Conservation (phyloP, 129 eudicot genomes). For the Scalesia atractyloides region DNA sequence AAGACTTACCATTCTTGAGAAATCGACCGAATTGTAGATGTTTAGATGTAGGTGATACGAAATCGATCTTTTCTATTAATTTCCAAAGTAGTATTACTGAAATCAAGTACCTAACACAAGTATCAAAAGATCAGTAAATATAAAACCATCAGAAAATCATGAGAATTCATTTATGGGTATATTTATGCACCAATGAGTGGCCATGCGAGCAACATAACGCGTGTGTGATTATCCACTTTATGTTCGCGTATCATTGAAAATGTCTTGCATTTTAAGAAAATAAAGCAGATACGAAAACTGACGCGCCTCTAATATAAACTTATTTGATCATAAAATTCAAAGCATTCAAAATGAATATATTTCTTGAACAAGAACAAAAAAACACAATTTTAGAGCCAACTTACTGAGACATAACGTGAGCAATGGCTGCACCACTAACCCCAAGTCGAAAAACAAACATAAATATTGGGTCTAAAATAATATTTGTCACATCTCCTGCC, state of each 20-base stretch:
- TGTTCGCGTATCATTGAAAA: neutral
- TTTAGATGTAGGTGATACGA: constrained; percentile 53
- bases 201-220: too few species aligned
- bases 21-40: constrained; percentile 53
- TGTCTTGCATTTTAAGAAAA: too few species aligned
- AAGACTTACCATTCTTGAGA: constrained; percentile 56
- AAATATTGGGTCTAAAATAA: constrained; percentile 69
- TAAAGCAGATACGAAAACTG: too few species aligned
- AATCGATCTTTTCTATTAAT: constrained; percentile 43
- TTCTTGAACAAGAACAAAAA: neutral
- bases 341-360: neutral
- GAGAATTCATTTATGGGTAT: too few species aligned
- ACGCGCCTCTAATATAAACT: neutral
- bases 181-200: too few species aligned
- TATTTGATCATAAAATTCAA: neutral
- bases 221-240: too few species aligned
- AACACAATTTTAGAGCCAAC: constrained; percentile 16
- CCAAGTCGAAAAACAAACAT: constrained; percentile 57
- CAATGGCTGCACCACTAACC: constrained; percentile 70
- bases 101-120: constrained; percentile 48
- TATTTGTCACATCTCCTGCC: constrained; percentile 77
- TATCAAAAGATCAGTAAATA: neutral
- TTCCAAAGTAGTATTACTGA: constrained; percentile 53
- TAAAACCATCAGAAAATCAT: too few species aligned
- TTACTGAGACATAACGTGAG: constrained; percentile 72